Evolutionary conservation across 2,329 filamentous ascomycete genomes (phyloP).

Genomic region (Sporothrix curviconia): DNA sequence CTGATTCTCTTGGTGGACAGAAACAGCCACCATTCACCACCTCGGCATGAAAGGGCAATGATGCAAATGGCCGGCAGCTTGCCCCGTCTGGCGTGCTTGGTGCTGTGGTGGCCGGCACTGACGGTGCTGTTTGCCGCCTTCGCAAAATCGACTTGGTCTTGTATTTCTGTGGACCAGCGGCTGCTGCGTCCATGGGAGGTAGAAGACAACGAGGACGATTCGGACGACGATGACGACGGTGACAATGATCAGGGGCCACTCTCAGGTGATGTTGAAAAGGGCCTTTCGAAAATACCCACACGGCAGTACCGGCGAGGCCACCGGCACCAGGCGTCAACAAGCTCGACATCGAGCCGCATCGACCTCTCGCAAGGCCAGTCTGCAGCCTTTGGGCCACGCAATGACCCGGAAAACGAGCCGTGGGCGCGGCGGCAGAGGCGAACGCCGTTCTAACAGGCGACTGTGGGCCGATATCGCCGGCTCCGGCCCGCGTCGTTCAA

Average conservation of each 20-base stretch:
- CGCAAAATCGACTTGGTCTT: slow-evolving; percentile 33
- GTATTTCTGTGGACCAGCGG: slow-evolving; percentile 26
- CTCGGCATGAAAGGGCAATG: slow-evolving; percentile 8
- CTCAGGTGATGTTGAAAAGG: slow-evolving; percentile 11
- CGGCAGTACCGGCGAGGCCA: slow-evolving; percentile 10
- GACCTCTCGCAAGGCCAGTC: slow-evolving; percentile 24
- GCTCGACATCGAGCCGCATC: slow-evolving; percentile 12
- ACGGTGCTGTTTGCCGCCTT: slow-evolving; percentile 29
- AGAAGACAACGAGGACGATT: slow-evolving; percentile 13
- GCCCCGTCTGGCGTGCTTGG: slow-evolving; percentile 26
- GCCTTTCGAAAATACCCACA: neutral
- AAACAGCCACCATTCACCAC: slow-evolving; percentile 19
- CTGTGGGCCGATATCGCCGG: slow-evolving; percentile 25
- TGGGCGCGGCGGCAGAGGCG: slow-evolving; percentile 27
- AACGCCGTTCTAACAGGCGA: slow-evolving; percentile 23
- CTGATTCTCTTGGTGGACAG: slow-evolving; percentile 24
- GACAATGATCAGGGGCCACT: neutral
- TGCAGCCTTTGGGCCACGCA: slow-evolving; percentile 31
- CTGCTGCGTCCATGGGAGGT: slow-evolving; percentile 35
- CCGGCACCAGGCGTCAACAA: slow-evolving; percentile 4
- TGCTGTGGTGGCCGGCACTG: slow-evolving; percentile 32
- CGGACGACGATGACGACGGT: slow-evolving; percentile 17
- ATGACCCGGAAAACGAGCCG: slow-evolving; percentile 27
- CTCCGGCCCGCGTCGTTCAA: slow-evolving; percentile 16
- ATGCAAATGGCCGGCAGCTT: neutral